phyloP scores from a whole-genome alignment of 345 rosid species.

The Noccaea caerulescens region DNA sequence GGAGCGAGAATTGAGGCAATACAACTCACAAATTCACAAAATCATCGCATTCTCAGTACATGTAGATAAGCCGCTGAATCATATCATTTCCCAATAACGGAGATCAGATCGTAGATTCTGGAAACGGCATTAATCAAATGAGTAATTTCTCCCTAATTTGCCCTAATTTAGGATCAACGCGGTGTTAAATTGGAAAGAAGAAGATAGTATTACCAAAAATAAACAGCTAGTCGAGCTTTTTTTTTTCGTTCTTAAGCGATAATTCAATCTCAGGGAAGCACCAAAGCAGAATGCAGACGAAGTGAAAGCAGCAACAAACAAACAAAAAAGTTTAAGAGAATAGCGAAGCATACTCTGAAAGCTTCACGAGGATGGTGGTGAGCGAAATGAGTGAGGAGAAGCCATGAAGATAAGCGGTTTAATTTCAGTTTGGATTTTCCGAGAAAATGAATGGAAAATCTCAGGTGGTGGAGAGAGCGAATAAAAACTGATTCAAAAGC shows the following conservation, averaged over 20 bases:
- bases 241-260: neutral
- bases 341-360: constrained; percentile 26
- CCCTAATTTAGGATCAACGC: neutral
- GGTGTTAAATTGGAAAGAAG: constrained; percentile 20
- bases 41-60: neutral
- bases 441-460: constrained; percentile 6
- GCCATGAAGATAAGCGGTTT: neutral
- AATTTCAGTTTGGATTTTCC: neutral
- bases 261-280: neutral
- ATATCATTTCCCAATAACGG: neutral
- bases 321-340: neutral
- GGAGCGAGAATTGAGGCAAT: neutral
- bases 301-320: neutral
- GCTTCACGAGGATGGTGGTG: constrained; percentile 11
- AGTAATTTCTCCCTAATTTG: neutral
- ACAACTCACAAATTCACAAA: neutral
- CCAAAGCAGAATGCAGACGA: neutral
- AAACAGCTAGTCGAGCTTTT: neutral
- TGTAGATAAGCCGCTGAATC: neutral
- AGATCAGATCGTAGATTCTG: neutral
- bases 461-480: constrained; percentile 9
- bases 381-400: constrained; percentile 11
- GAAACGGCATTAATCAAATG: neutral
- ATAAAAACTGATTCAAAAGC: constrained; percentile 5
- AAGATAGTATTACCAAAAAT: neutral